These are phyloP conservation scores for Chaetomium sp. DNA, from an alignment of 2,329 filamentous ascomycete species.

Conservation along the genomic window DNA sequence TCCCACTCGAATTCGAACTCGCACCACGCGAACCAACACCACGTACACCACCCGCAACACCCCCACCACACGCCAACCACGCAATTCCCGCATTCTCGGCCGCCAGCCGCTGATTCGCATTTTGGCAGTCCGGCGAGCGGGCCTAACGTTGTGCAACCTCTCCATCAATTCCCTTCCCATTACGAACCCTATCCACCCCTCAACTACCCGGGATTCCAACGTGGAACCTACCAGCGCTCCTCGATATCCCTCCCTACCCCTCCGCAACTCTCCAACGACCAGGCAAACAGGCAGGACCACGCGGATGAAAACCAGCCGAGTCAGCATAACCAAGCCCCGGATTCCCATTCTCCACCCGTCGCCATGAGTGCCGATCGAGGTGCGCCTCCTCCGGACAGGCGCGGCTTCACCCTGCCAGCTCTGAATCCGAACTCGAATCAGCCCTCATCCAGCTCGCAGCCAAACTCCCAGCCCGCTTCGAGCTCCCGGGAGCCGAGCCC, in stretches of 20 bases:
- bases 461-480: neutral
- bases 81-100: slow-evolving; percentile 5
- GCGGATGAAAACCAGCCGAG: neutral
- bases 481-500: slow-evolving; percentile 25
- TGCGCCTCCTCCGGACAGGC: slow-evolving; percentile 3
- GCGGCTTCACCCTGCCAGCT: slow-evolving; percentile 23
- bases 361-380: slow-evolving; percentile 13
- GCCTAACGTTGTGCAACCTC: slow-evolving; percentile 18
- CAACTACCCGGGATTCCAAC: slow-evolving; percentile 16
- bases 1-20: too few relatives aligned
- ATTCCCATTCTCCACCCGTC: slow-evolving; percentile 6
- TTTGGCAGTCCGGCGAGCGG: slow-evolving; percentile 16
- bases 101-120: slow-evolving; percentile 7
- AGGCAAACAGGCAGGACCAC: neutral
- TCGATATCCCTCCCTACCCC: slow-evolving; percentile 12
- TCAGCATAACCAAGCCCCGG: neutral
- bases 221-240: slow-evolving; percentile 12
- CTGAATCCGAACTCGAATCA: slow-evolving; percentile 22
- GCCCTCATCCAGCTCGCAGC: neutral
- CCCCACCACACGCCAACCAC: neutral
- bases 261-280: neutral
- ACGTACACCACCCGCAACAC: too few relatives aligned
- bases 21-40: neutral
- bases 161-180: slow-evolving; percentile 15
- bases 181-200: slow-evolving; percentile 13